Evolutionary conservation across 768 basidiomycete species (phyloP).

Genomic region (Boletus sp.): DNA sequence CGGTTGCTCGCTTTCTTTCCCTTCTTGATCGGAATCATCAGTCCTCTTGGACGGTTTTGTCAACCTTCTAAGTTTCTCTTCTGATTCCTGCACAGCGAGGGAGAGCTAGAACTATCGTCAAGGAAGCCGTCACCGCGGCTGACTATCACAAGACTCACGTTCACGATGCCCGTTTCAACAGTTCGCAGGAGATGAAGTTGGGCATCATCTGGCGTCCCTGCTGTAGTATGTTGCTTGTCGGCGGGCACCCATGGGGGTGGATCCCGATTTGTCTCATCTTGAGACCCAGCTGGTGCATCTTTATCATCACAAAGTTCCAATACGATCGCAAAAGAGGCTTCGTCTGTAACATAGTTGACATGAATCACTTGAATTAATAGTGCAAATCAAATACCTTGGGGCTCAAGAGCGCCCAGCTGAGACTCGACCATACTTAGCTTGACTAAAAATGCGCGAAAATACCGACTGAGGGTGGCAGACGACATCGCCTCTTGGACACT

Average conservation of each 20-base stretch:
- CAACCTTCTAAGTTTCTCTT: slow-evolving; percentile 51
- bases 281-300: slow-evolving; percentile 47
- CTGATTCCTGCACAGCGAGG: slow-evolving; percentile 77
- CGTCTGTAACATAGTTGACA: slow-evolving; percentile 41
- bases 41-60: slow-evolving; percentile 3
- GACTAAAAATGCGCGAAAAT: slow-evolving; percentile 80
- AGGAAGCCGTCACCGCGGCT: background rate
- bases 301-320: slow-evolving; percentile 73
- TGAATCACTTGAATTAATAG: background rate
- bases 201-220: slow-evolving; percentile 59
- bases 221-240: slow-evolving; percentile 63
- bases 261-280: slow-evolving; percentile 50
- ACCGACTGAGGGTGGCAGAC: slow-evolving; percentile 59
- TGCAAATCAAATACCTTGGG: slow-evolving; percentile 43
- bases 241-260: slow-evolving; percentile 83
- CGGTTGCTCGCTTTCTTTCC: slow-evolving; percentile 10
- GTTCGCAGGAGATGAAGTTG: slow-evolving; percentile 76
- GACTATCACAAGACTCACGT: slow-evolving; percentile 42
- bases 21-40: slow-evolving; percentile 6
- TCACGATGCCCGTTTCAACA: slow-evolving; percentile 82
- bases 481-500: slow-evolving; percentile 76
- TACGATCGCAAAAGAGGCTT: slow-evolving; percentile 79
- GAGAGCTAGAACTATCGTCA: slow-evolving; percentile 50
- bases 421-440: slow-evolving; percentile 79
- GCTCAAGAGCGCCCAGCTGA: slow-evolving; percentile 58